These are phyloP conservation scores for Coccomyxa sp. DNA, from an alignment of 139 green algal species.

Conservation along the genomic window DNA sequence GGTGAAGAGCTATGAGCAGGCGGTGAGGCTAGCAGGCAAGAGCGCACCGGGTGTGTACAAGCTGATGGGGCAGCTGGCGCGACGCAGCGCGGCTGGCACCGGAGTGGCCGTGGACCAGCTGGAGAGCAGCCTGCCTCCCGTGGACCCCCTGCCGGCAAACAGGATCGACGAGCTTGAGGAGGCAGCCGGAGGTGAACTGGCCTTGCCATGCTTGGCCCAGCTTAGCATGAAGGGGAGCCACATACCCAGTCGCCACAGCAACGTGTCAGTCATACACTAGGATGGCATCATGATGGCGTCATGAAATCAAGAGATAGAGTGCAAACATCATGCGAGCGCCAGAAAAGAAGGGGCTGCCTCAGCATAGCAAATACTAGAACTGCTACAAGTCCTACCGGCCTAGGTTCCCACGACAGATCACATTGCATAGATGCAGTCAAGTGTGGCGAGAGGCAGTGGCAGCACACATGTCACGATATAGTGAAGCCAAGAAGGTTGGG, in stretches of 20 bases:
- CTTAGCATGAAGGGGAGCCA: too few relatives aligned
- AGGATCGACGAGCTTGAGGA: conserved; percentile 57
- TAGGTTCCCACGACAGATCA: not conserved
- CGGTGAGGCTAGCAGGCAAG: conserved; percentile 16
- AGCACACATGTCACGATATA: too few relatives aligned
- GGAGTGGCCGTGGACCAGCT: conserved; percentile 15
- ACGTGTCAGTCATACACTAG: too few relatives aligned
- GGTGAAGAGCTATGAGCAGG: conserved; percentile 13
- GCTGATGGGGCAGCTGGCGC: conserved; percentile 24
- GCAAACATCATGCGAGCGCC: too few relatives aligned
- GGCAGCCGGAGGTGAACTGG: not conserved
- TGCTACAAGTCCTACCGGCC: not conserved
- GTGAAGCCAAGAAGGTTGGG: too few relatives aligned
- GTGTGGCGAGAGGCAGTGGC: too few relatives aligned
- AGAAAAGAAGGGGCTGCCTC: not conserved
- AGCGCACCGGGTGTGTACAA: conserved; percentile 1
- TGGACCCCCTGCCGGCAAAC: conserved; percentile 1
- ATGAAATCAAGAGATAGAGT: too few relatives aligned
- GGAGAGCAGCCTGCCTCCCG: conserved; percentile 7
- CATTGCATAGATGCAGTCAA: too few relatives aligned
- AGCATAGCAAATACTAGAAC: not conserved
- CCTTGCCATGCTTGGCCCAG: too few relatives aligned
- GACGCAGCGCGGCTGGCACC: conserved; percentile 10
- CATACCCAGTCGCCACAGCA: too few relatives aligned
- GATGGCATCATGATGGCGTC: too few relatives aligned